Base-by-base conservation (phyloP, 1,284 basidiomycete species). In the Bjerkandera adusta region DNA sequence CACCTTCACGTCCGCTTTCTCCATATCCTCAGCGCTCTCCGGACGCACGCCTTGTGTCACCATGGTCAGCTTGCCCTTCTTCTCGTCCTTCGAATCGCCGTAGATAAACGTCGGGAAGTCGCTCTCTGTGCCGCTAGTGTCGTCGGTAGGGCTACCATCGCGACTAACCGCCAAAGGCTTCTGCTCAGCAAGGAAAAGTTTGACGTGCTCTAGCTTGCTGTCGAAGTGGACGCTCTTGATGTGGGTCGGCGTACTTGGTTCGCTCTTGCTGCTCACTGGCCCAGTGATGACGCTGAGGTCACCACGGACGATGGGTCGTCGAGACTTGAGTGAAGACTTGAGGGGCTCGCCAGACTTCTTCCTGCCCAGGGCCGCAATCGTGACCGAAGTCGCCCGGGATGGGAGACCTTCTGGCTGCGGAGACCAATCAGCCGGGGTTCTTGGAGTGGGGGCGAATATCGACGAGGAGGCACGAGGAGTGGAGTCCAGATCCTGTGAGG, bases 331-430 rank as follows among this genome's bases (percentile, higher is more conserved):
- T 2, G 93, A 94, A 2, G 92, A 85, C 66, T 94, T 94, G 62
- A 98, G 81, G 1, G 91, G 83, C 68, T 97, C 88, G 26, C 94
- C 92, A 20, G 91, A 92, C 69, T 97, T 97, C 67, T 96, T 97
- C 48, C 92, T 81, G 27, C 90, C 69, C 47, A 87, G 59, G 8
- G 24, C 20, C 21, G 41, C 34, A 11, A 41, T 24, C 32, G 37
- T 33, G 20, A 44, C 50, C 10, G 52, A 51, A 8, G 37, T 35
- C 11, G 36, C 30, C 11, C 39, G 43, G 16, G 41, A 35, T 4
- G 41, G 46, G 22, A 47, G 33, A 3, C 13, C 21, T 12, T 45
- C 32, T 4, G 40, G 11, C n/a, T 41, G 18, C 18, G 33, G 15
- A 6, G 30, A 24, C 16, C 44, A 42, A 13, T 22, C 21, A 8